phyloP scores from a whole-genome alignment of 495 filamentous ascomycete genomes.

The Penicillium cataractarum region DNA sequence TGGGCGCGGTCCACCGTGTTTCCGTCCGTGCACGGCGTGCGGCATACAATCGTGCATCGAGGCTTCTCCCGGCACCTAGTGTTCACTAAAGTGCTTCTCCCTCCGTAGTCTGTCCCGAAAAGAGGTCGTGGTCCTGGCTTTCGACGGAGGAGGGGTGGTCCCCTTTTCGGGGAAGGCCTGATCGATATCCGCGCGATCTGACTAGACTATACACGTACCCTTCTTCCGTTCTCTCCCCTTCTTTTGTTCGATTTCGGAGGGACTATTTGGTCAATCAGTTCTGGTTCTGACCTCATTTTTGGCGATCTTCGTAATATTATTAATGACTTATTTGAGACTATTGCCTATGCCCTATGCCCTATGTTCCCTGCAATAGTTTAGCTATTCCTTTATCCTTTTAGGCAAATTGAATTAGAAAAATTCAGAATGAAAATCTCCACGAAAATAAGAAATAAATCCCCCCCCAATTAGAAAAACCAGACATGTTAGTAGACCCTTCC shows the following conservation, averaged over 20 bases:
- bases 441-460: neutral
- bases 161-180: neutral
- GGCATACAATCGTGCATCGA: neutral
- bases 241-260: neutral
- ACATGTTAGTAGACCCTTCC: neutral
- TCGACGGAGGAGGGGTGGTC: neutral
- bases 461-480: neutral
- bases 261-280: neutral
- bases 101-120: neutral
- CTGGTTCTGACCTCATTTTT: neutral
- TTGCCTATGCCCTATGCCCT: neutral
- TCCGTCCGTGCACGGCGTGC: neutral
- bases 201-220: conserved; percentile 21
- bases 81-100: neutral
- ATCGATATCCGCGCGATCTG: conserved; percentile 11
- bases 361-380: too few relatives aligned
- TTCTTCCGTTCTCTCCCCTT: neutral
- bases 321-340: neutral
- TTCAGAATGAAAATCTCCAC: too few relatives aligned
- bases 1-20: neutral
- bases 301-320: neutral
- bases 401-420: neutral
- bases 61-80: neutral
- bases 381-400: neutral
- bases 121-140: neutral